Evolutionary conservation across 345 rosid genomes (phyloP).

Genomic region (Eucalyptus tenuipes): DNA sequence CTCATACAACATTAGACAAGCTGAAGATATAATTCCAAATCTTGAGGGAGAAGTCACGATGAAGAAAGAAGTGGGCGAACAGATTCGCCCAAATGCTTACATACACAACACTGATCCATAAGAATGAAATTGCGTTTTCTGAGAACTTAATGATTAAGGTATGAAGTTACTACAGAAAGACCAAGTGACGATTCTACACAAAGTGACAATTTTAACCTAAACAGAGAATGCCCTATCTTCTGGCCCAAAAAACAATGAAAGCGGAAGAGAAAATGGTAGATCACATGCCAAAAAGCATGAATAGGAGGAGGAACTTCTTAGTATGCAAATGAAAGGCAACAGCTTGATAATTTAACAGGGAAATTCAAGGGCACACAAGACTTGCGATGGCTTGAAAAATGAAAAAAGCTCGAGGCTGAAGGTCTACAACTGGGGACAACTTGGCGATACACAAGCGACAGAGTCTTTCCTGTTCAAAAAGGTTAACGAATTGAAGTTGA

Average conservation of each 20-base stretch:
- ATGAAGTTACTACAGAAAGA: neutral
- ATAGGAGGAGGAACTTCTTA: neutral
- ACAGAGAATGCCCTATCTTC: neutral
- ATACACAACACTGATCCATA: neutral
- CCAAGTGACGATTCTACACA: neutral
- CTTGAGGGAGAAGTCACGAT: neutral
- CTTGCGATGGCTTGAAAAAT: neutral
- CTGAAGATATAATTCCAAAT: neutral
- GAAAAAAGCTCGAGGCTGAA: neutral
- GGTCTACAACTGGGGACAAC: neutral
- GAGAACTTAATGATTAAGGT: neutral
- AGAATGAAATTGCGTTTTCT: neutral
- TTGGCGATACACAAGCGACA: neutral
- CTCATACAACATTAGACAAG: neutral
- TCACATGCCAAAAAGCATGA: neutral
- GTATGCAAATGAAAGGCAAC: neutral
- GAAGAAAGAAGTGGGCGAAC: neutral
- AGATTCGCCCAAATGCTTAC: neutral
- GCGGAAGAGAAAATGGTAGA: neutral
- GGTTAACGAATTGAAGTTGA: neutral
- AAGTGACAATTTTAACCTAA: neutral
- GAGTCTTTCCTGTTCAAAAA: neutral
- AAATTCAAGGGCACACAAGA: neutral
- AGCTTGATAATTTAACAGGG: neutral
- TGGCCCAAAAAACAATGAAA: neutral